phyloP scores from a whole-genome alignment of 1,139 yeast species.

The Debaryomyces fabryi region DNA sequence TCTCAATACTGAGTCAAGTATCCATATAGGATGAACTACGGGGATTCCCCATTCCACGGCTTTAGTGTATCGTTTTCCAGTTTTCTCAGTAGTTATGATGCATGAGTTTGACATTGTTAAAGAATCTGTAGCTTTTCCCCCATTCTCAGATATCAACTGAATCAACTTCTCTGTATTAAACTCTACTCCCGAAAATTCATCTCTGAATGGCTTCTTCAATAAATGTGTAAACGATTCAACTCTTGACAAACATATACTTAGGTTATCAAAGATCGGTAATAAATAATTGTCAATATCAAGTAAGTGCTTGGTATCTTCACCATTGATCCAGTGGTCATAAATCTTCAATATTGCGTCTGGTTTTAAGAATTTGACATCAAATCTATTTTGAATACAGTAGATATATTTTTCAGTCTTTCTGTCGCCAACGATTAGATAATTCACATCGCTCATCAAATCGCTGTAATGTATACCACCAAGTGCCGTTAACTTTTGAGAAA shows the following conservation, averaged over 20 bases:
- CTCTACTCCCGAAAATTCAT: slow-evolving; percentile 23
- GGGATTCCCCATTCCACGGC: slow-evolving; percentile 72
- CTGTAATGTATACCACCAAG: slow-evolving; percentile 67
- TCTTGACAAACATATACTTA: slow-evolving; percentile 57
- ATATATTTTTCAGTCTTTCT: slow-evolving; percentile 67
- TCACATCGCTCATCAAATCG: slow-evolving; percentile 70
- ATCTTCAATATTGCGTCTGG: slow-evolving; percentile 49
- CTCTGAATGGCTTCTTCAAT: slow-evolving; percentile 20
- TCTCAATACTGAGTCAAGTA: slow-evolving; percentile 62
- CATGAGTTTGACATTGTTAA: slow-evolving; percentile 54
- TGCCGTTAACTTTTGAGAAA: slow-evolving; percentile 44
- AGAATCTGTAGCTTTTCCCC: slow-evolving; percentile 63
- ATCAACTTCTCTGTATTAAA: slow-evolving; percentile 26
- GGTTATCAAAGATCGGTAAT: slow-evolving; percentile 50
- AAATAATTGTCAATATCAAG: slow-evolving; percentile 26
- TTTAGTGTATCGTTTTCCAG: slow-evolving; percentile 64
- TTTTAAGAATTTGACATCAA: slow-evolving; percentile 59
- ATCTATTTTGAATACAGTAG: slow-evolving; percentile 60
- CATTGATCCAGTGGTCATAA: slow-evolving; percentile 56
- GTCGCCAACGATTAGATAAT: slow-evolving; percentile 68
- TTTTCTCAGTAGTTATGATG: slow-evolving; percentile 53
- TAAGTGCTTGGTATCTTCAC: slow-evolving; percentile 34
- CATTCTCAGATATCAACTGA: slow-evolving; percentile 47
- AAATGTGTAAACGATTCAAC: slow-evolving; percentile 31
- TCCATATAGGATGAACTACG: slow-evolving; percentile 76